Evolutionary conservation across 768 basidiomycete species (phyloP).

Genomic region (Leccinum aurantiacum): DNA sequence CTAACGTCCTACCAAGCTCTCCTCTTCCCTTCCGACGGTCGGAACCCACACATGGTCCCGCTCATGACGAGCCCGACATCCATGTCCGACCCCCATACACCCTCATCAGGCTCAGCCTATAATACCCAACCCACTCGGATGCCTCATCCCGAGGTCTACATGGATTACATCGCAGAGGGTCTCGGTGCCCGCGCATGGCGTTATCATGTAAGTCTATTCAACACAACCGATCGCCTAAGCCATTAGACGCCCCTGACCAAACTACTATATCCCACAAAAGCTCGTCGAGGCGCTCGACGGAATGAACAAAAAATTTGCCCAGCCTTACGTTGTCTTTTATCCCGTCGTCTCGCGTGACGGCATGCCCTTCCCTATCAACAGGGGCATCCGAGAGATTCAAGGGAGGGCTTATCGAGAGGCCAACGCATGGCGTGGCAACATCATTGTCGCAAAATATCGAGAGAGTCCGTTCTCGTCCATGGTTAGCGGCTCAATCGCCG

Average conservation of each 20-base stretch:
- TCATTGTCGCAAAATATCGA: conserved; percentile 70
- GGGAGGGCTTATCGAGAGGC: conserved; percentile 59
- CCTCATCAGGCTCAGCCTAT: conserved; percentile 26
- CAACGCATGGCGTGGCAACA: conserved; percentile 76
- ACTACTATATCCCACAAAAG: conserved; percentile 34
- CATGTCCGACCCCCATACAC: conserved; percentile 43
- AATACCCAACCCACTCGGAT: conserved; percentile 53
- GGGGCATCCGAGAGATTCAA: conserved; percentile 73
- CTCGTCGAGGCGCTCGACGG: conserved; percentile 73
- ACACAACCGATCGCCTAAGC: conserved; percentile 12
- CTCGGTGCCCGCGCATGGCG: conserved; percentile 69
- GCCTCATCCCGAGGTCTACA: conserved; percentile 82
- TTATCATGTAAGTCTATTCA: conserved; percentile 54
- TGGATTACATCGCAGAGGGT: conserved; percentile 83
- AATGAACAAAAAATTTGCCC: conserved; percentile 75
- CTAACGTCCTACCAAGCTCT: conserved; percentile 66
- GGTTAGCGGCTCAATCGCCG: conserved; percentile 78
- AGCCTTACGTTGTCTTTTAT: conserved; percentile 82
- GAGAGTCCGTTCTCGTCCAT: conserved; percentile 49
- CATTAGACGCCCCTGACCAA: conserved; percentile 18
- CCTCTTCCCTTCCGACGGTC: conserved; percentile 76
- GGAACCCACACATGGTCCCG: conserved; percentile 67
- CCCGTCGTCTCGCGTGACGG: conserved; percentile 74
- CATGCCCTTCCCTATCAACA: conserved; percentile 81
- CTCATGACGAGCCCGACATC: conserved; percentile 69